Conservation (phyloP, 768 basidiomycete species). For the Glaciozyma martinii region DNA sequence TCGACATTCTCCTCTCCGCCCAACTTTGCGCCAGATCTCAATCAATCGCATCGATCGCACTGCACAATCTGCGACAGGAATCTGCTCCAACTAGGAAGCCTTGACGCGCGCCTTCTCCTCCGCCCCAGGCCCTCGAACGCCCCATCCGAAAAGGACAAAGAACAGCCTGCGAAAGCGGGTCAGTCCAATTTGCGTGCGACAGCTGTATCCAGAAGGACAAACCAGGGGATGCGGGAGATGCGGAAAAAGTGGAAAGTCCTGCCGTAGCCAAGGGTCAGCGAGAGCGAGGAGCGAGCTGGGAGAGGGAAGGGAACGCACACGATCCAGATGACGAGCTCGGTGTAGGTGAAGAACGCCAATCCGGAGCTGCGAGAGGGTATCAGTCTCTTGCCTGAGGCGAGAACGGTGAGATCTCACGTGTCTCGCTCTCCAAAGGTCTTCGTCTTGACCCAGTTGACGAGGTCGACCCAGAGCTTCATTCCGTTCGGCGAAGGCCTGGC, state of each 20-base stretch:
- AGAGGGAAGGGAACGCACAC: background rate
- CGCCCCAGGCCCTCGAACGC: background rate
- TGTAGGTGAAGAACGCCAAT: constrained; percentile 52
- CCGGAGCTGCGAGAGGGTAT: constrained; percentile 43
- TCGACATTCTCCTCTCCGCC: no score
- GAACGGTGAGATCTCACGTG: background rate
- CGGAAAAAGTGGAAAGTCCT: constrained; percentile 17
- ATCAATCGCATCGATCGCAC: no score
- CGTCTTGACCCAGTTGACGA: constrained; percentile 48
- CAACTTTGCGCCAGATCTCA: no score
- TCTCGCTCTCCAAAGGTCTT: constrained; percentile 5
- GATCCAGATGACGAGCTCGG: constrained; percentile 37
- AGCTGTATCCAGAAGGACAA: no score
- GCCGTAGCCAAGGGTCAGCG: background rate
- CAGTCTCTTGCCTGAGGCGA: background rate
- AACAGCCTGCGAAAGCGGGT: constrained; percentile 5
- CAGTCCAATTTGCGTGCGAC: no score
- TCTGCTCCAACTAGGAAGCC: no score
- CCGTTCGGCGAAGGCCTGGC: constrained; percentile 47
- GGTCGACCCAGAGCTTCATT: constrained; percentile 55
- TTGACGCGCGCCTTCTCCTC: no score
- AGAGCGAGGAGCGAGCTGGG: background rate
- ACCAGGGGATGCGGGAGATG: constrained; percentile 14
- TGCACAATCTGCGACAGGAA: no score
- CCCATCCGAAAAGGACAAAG: constrained; percentile 22